Conservation (phyloP, 2,329 filamentous ascomycete genomes). For the Lecanicillium sp. region DNA sequence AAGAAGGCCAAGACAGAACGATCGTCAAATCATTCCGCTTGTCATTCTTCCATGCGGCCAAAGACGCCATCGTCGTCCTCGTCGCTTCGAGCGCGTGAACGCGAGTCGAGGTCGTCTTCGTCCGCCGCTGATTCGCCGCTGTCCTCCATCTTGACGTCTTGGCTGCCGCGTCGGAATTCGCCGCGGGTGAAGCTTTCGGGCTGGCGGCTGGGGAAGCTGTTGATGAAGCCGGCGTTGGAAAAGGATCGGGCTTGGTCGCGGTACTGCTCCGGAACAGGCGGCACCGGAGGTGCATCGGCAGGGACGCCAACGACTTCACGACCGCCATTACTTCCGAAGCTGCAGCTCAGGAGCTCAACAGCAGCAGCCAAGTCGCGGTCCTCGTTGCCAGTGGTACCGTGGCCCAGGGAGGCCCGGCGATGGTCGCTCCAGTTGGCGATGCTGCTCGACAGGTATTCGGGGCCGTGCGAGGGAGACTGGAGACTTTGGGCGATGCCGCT, state of each 20-base stretch:
- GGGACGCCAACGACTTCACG: slow-evolving; percentile 57
- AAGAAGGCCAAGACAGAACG: no score
- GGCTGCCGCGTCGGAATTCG: slow-evolving; percentile 42
- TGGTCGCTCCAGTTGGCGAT: slow-evolving; percentile 53
- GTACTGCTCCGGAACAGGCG: slow-evolving; percentile 77
- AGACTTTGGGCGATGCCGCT: slow-evolving; percentile 69
- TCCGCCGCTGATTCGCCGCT: slow-evolving; percentile 58
- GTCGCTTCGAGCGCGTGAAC: slow-evolving; percentile 61
- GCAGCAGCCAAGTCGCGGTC: slow-evolving; percentile 85
- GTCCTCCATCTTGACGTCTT: slow-evolving; percentile 64
- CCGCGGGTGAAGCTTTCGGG: slow-evolving; percentile 61
- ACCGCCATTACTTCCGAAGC: slow-evolving; percentile 72
- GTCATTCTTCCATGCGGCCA: slow-evolving; percentile 87
- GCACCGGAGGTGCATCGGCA: slow-evolving; percentile 77
- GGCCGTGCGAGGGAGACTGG: slow-evolving; percentile 57
- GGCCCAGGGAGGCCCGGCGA: slow-evolving; percentile 69
- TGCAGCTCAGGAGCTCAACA: slow-evolving; percentile 84
- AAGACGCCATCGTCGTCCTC: slow-evolving; percentile 96
- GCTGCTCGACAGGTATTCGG: slow-evolving; percentile 41
- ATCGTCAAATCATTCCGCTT: slow-evolving; percentile 16
- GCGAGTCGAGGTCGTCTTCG: slow-evolving; percentile 61
- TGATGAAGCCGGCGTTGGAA: slow-evolving; percentile 56
- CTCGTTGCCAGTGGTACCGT: slow-evolving; percentile 68
- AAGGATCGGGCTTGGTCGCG: slow-evolving; percentile 54
- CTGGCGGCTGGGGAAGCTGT: slow-evolving; percentile 54